Evolutionary conservation across 1,139 yeast genomes (phyloP), one percentile per base, ranked within the genome.

Genomic region (Kurtzmaniella quercitrusa): DNA sequence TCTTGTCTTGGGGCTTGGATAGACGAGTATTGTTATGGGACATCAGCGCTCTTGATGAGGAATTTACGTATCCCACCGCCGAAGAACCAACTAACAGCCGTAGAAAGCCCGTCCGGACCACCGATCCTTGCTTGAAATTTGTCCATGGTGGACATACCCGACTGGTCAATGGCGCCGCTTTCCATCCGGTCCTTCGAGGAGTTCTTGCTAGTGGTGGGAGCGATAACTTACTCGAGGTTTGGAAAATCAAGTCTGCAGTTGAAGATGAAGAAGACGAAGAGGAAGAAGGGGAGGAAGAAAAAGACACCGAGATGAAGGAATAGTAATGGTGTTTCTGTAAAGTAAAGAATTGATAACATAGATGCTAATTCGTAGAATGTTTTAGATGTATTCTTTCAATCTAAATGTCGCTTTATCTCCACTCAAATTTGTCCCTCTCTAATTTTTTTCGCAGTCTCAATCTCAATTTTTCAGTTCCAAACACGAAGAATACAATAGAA

Each of bases 131-230:
- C 52, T 66, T 82, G 49, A 64, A 55, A 33, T 78, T 76, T 59
- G 69, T 78, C 46, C 83, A 79, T 58, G 83, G 81, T 14, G 84
- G 84, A 15, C 83, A 78, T 57, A 75, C 81, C 6, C 71, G 71
- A 42, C 64, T 78, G 49, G 65, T 78, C 38, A 71, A 75, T 51
- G 80, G 73, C 45, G 62, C 74, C 22, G 78, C 68, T 43, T 63
- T 77, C 49, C 82, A 77, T 53, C 81, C 82, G 3, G 51, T 40
- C 28, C 57, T 78, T 38, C 61, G 59, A 33, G 64, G 68, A 40
- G 55, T 77, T 14, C 61, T 65, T 40, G 71, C 72, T 6, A 68
- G 76, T 40, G 73, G 74, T 45, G 82, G 80, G 0, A 80, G 76
- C 52, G 84, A 78, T 51, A 67, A 65, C 39, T 63, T 78, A 46